Evolutionary conservation across 169 alveolate genomes (phyloP), one percentile per base, ranked within the genome.

Genomic region (Cytauxzoon felis): DNA sequence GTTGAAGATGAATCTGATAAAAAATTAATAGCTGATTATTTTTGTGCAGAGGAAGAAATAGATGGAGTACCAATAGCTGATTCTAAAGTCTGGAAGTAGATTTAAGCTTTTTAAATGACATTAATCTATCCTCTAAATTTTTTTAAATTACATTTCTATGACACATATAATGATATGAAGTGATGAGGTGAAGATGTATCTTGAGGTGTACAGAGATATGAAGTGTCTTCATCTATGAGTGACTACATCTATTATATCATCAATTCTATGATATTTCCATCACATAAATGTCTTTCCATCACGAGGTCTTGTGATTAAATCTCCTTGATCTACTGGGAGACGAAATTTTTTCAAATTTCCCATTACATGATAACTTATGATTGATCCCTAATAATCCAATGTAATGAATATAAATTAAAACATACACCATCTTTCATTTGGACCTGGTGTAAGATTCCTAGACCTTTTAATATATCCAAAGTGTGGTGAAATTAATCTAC

Each of bases 381-480:
- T 18, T 1, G 4, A 27, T 6, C 84, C 84, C 84, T 73, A 49
- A 8, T 33, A n/a, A 4, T 3, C 26, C 0, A 8, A n/a, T n/a
- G n/a, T 18, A 8, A 1, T 0, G 49, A 30, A 8, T 9, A 26
- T 16, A 18, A 11, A 62, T 19, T 18, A 13, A 16, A 5, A 26
- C 90, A 41, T 87, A 91, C 95, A 94, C 97, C 98, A 94, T 56
- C 72, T 40, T 68, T 94, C 97, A 57, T 70, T 40, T 21, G 91
- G 90, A 0, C 94, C 91, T n/a, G 98, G 98, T 4, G 95, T 87
- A 36, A 92, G 30, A 50, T 96, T 95, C 68, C 88, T 89, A 2
- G 97, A 83, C 54, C 98, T 85, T 24, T 88, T 88, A 16, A 93
- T 87, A 49, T 66, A 88, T 9, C 99, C 99, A 87, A 63, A 96